These are phyloP conservation scores for Capsella bursapastoris DNA, from an alignment of 345 rosid species.

Conservation along the genomic window DNA sequence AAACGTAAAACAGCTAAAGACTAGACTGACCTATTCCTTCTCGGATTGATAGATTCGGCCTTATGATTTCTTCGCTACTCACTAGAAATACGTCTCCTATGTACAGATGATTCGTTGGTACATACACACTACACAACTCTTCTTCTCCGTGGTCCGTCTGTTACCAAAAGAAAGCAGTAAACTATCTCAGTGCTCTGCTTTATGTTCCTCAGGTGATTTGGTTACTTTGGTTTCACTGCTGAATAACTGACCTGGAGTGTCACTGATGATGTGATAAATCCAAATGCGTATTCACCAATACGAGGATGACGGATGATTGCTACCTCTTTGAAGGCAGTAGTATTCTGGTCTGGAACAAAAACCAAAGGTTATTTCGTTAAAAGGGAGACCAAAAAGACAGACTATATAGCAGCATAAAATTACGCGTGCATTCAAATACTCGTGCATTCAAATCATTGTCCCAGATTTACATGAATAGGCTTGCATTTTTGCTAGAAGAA, in stretches of 20 bases:
- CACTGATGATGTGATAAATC: slow-evolving; percentile 81
- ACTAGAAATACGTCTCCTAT: slow-evolving; percentile 85
- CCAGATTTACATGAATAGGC: not conserved
- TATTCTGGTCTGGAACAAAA: slow-evolving; percentile 67
- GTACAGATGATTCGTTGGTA: slow-evolving; percentile 85
- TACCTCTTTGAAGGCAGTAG: slow-evolving; percentile 81
- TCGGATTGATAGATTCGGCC: slow-evolving; percentile 84
- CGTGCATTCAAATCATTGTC: not conserved
- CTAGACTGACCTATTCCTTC: slow-evolving; percentile 84
- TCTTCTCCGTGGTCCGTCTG: slow-evolving; percentile 78
- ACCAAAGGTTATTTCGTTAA: not conserved
- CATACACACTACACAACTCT: slow-evolving; percentile 86
- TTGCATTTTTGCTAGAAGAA: not conserved
- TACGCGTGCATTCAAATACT: not conserved
- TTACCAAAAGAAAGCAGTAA: not conserved
- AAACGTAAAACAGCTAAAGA: slow-evolving; percentile 12
- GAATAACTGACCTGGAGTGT: slow-evolving; percentile 67
- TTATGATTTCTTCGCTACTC: slow-evolving; percentile 75
- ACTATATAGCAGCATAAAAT: slow-evolving; percentile 16
- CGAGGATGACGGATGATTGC: slow-evolving; percentile 91
- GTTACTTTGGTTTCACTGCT: not conserved
- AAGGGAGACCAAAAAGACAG: not conserved
- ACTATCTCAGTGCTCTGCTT: not conserved
- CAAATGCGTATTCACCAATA: slow-evolving; percentile 87
- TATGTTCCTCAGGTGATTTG: not conserved